Evolutionary conservation across 306 rosid species (phyloP).

Genomic region (Lagenaria siceraria): DNA sequence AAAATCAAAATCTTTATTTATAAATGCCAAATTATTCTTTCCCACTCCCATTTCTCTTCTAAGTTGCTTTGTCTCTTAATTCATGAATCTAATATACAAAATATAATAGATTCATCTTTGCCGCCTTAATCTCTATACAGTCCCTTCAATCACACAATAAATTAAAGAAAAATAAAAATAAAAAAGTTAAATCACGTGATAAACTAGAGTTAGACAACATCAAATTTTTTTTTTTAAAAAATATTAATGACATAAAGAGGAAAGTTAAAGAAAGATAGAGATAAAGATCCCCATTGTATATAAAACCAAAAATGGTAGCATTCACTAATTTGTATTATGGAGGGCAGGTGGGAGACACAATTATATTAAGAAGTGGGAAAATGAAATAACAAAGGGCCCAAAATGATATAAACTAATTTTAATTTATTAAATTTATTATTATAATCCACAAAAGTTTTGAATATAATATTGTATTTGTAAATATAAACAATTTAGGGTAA

Average conservation of each 20-base stretch:
- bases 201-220: not conserved
- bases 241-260: not conserved
- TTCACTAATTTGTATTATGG: not conserved
- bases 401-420: not conserved
- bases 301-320: not conserved
- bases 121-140: no score
- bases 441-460: not conserved
- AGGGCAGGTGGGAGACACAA: conserved; percentile 5
- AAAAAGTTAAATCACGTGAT: no score
- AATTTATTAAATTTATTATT: not conserved
- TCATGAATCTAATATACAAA: not conserved
- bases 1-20: not conserved
- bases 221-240: no score
- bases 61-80: not conserved
- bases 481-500: not conserved
- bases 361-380: not conserved
- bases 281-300: not conserved
- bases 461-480: not conserved
- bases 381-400: not conserved
- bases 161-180: no score
- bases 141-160: no score
- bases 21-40: not conserved
- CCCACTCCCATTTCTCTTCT: not conserved
- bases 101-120: no score
- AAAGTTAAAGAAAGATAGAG: not conserved